phyloP scores from a whole-genome alignment of 139 green algal species.

The Pseudopediastrum boryanum region DNA sequence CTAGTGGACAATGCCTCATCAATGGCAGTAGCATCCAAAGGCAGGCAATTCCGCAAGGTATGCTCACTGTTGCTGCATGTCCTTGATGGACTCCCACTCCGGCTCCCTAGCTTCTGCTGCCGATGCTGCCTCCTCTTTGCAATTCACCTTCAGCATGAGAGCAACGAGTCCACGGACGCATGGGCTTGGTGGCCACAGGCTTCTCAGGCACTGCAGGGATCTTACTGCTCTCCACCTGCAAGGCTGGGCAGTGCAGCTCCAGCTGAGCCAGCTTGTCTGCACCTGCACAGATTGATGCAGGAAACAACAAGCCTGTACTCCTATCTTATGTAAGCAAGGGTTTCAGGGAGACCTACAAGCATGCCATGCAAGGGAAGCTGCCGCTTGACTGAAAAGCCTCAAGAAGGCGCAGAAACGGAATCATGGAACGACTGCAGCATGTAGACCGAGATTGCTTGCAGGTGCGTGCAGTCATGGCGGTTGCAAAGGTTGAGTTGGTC shows the following conservation, averaged over 20 bases:
- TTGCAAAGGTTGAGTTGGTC: too few relatives aligned
- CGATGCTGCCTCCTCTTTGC: slow-evolving; percentile 36
- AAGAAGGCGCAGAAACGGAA: not conserved
- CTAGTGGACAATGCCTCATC: too few relatives aligned
- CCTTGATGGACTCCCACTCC: slow-evolving; percentile 41
- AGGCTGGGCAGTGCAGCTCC: slow-evolving; percentile 44
- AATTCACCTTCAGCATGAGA: slow-evolving; percentile 53
- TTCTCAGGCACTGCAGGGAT: slow-evolving; percentile 54
- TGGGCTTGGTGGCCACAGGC: slow-evolving; percentile 28
- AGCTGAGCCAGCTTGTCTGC: slow-evolving; percentile 36
- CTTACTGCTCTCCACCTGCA: slow-evolving; percentile 29
- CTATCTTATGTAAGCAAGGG: not conserved
- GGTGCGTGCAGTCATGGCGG: too few relatives aligned
- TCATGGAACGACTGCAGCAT: not conserved
- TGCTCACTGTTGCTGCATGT: too few relatives aligned
- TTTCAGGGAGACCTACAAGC: not conserved
- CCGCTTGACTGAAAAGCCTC: not conserved
- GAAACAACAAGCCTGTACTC: too few relatives aligned
- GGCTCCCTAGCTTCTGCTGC: slow-evolving; percentile 51
- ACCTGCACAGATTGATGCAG: too few relatives aligned
- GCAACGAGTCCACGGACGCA: slow-evolving; percentile 64
- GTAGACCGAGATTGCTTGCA: too few relatives aligned
- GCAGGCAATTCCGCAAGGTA: too few relatives aligned
- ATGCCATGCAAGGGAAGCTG: not conserved
- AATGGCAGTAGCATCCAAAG: too few relatives aligned